Base-by-base conservation (phyloP, 441 rosid genomes). In the Sinapis alba region DNA sequence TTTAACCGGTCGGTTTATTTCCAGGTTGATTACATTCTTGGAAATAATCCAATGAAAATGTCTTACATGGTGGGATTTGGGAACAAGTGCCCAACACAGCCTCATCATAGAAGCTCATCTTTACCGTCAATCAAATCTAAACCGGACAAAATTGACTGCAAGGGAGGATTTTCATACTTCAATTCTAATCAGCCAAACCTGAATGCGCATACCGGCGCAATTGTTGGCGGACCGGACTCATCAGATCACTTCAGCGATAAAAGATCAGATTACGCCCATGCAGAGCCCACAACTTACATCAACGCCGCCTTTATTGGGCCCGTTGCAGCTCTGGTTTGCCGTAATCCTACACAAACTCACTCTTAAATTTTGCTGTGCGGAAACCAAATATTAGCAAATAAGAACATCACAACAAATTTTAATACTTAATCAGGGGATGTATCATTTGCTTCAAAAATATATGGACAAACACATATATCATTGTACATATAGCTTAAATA, bases 11-110 rank as follows among this genome's bases (percentile, higher is more conserved):
- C 72, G 18, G 7, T 77, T 74, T 76, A 15, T 24, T 27, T 59
- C 34, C 71, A 89, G 94, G 91, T 87, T 69, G 87, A 89, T 71
- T 89, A 87, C 73, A 81, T 87, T 16, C 79, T 89, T 60, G 91
- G 90, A 73, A 78, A 79, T 67, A 89, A 89, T 78, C 91, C 94
- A 32, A 80, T 78, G 80, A 78, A 86, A 60, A 85, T 84, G 83
- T 85, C 91, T 12, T 89, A 89, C 74, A 87, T 87, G 91, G 87
- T 83, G 6, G 91, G 89, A 3, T 87, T 71, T 47, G 90, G 88
- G 3, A 61, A 75, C 75, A 81, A 74, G 36, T 86, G 71, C 62
- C 94, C 90, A 0, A 62, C 47, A 62, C 86, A 82, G 54, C 53
- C 84, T 36, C 94, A 89, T 77, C 91, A 87, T 41, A 83, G 94